phyloP scores from a whole-genome alignment of 169 alveolate genomes.

The Eimeria mitis region DNA sequence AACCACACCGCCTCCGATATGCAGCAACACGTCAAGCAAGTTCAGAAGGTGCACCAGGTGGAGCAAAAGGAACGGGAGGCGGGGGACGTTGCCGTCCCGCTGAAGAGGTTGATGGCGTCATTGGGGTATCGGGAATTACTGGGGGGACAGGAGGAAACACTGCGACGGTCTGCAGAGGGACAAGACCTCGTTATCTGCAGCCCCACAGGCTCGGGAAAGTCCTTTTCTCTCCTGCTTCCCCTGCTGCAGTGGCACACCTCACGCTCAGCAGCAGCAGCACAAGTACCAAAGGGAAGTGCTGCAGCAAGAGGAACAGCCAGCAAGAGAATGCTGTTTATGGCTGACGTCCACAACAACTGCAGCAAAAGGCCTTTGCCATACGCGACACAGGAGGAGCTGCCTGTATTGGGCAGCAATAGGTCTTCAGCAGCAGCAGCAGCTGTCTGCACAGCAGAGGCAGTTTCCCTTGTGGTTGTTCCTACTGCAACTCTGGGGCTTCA shows the following conservation, averaged over 20 bases:
- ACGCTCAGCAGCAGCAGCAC: conserved; percentile 66
- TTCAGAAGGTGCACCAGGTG: not conserved
- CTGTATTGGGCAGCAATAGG: not conserved
- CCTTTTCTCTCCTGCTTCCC: conserved; percentile 56
- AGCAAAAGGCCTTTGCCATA: not conserved
- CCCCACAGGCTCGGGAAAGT: conserved; percentile 62
- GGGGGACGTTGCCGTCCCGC: not conserved
- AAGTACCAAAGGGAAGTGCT: not conserved
- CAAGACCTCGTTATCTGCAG: conserved; percentile 14
- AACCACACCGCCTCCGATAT: not conserved
- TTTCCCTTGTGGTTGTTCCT: conserved; percentile 42
- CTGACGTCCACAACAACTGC: not conserved
- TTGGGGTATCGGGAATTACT: conserved; percentile 9
- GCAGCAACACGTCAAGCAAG: conserved; percentile 1
- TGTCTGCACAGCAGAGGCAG: conserved; percentile 28
- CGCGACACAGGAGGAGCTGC: conserved; percentile 6
- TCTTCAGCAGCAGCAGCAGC: conserved; percentile 14
- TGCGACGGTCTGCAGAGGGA: conserved; percentile 19
- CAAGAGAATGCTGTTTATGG: not conserved
- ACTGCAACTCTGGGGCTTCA: conserved; percentile 20
- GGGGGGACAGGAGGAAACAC: conserved; percentile 51
- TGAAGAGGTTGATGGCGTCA: conserved; percentile 21
- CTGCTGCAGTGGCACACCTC: conserved; percentile 70
- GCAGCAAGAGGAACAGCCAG: not conserved
- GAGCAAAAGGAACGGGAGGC: not conserved